Base-by-base conservation (phyloP, 495 filamentous ascomycete genomes). In the Copromyces sp. region DNA sequence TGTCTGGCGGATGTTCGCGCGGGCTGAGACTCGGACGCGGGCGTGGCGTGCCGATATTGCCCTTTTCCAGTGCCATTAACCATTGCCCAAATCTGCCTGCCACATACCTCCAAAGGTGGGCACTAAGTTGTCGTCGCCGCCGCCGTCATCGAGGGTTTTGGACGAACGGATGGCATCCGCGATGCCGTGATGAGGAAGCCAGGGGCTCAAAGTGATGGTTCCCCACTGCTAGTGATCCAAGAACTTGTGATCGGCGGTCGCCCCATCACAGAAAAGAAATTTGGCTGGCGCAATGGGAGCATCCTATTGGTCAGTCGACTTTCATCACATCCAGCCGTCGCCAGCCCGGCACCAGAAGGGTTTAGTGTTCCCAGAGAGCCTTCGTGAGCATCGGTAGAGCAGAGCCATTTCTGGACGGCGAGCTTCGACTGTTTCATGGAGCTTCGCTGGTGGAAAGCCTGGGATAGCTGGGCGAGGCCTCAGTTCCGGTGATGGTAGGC, bases 201-300 rank as follows among this genome's bases (percentile, higher is more conserved):
- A 39, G 12, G 39, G 70, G 39, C 39, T 69, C 69, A 73, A 70
- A 65, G 53, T 65, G 53, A 65, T 65, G 53, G 29, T 65, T 65
- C 53, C 53, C 53, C 53, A 65, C 53, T 65, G 53, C 29, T 65
- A 35, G 47, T 59, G 47, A 53, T 24, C 20, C 20, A 53, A 24
- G 29, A 61, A 61, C 53, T 35, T 61, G 71, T 73, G 77, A 80
- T 80, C 77, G 70, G 72, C 79, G 73, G 40, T 61, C 74, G 71
- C 72, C 72, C 74, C 72, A 80, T 80, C 77, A 80, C 77, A 78
- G 42, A 41, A 73, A 75, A 76, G 77, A 79, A 79, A 80, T 80
- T 80, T 72, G 71, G 47, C 68, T 74, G 53, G 37, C 68, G n/a
- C 68, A 72, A 74, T 75, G 29, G 69, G n/a, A 17, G n/a, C 68